Conservation (phyloP, 768 basidiomycete genomes). For the Clathrus columnatus region DNA sequence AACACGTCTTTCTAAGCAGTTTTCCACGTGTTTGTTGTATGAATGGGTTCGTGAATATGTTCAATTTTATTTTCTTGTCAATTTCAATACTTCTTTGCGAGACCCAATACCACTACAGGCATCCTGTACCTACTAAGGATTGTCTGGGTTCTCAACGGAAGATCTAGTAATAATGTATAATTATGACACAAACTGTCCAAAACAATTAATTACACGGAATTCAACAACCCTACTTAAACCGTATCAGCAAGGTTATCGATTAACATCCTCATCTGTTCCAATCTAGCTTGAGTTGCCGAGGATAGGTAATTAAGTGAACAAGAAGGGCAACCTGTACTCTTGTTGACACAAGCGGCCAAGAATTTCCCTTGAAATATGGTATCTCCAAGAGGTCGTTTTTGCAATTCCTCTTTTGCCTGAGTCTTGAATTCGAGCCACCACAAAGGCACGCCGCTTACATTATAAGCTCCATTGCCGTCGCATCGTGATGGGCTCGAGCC, state of each 20-base stretch:
- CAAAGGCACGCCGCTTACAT: slow-evolving; percentile 36
- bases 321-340: neutral
- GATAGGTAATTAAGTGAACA: slow-evolving; percentile 5
- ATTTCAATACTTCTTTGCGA: too few relatives aligned
- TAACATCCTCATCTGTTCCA: neutral
- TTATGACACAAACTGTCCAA: too few relatives aligned
- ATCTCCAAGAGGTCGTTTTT: slow-evolving; percentile 44
- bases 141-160: too few relatives aligned
- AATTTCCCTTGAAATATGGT: slow-evolving; percentile 55
- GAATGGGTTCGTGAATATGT: too few relatives aligned
- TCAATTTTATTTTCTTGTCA: too few relatives aligned
- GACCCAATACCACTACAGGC: too few relatives aligned
- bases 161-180: too few relatives aligned
- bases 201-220: too few relatives aligned
- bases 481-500: neutral
- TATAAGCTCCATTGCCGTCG: neutral
- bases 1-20: too few relatives aligned
- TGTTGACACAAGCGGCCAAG: slow-evolving; percentile 32
- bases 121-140: too few relatives aligned
- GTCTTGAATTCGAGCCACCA: slow-evolving; percentile 64
- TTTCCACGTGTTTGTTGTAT: too few relatives aligned
- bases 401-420: slow-evolving; percentile 50
- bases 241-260: slow-evolving; percentile 9
- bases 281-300: slow-evolving; percentile 4
- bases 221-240: neutral